Base-by-base conservation (phyloP, 2,329 filamentous ascomycete genomes). In the Stagonosporopsis vannaccii region DNA sequence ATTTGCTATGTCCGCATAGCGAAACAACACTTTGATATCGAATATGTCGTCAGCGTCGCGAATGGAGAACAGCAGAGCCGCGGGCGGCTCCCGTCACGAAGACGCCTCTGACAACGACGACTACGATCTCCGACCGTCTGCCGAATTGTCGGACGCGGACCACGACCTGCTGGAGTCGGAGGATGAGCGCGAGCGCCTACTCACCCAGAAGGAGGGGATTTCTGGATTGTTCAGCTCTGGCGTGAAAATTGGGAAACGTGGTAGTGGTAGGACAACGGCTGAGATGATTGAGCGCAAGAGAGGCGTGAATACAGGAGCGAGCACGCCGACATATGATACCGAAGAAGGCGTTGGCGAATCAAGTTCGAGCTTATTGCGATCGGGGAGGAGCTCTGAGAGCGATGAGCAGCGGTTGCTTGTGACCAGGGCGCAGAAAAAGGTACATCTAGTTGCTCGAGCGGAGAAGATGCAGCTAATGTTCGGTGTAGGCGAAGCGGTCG, bases 281-380 rank as follows among this genome's bases (percentile, higher is more conserved):
- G 61, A 63, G 50, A 67, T 70, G 58, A 68, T 62, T 39, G 61
- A 69, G 56, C 62, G 71, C 57, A 77, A 81, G 82, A 79, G 79
- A 52, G 62, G 62, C 19, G 56, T 61, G 23, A 75, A 86, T 58
- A 87, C 87, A 51, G 90, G 91, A 70, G 86, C 91, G 63, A 88
- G 89, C 33, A 85, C 88, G 74, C 80, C 96, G 68, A 91, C 96
- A 88, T 93, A 91, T 74, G 90, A 95, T 77, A 91, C 94, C 89
- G 93, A 97, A 75, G 89, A 92, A 71, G 91, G 92, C 1, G 85
- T 82, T 2, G 84, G 90, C 69, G 86, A 83, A 58, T 90, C 80
- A 79, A 87, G 61, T 42, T 58, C 65, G n/a, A 71, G 65, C 33
- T 51, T 74, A 15, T 49, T 74, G 30, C 56, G 60, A 25, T 73